phyloP scores from a whole-genome alignment of 495 filamentous ascomycete genomes.

The Bacidia gigantensis region DNA sequence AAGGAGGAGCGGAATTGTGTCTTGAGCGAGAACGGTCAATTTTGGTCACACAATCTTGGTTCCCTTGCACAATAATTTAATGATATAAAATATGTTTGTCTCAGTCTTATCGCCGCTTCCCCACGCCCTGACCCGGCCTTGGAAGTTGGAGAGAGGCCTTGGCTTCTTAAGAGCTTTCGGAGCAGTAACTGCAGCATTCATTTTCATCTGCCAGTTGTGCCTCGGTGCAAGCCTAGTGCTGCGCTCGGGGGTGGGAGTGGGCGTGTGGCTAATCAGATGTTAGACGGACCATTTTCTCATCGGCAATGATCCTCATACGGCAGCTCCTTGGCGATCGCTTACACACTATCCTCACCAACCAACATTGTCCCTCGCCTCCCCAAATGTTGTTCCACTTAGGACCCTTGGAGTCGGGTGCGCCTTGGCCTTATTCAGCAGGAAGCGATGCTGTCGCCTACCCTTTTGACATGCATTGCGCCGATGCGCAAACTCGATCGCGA shows the following conservation, averaged over 20 bases:
- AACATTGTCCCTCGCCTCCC: not conserved
- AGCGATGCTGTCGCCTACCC: not conserved
- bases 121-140: not conserved
- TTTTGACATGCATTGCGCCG: not conserved
- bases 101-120: not conserved
- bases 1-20: too few species aligned
- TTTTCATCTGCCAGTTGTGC: too few species aligned
- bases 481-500: not conserved
- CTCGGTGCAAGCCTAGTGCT: not conserved
- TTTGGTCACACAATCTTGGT: too few species aligned
- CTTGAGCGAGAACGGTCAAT: too few species aligned
- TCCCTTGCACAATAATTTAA: too few species aligned
- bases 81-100: not conserved
- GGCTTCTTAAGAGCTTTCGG: not conserved
- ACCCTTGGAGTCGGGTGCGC: not conserved
- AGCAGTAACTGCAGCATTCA: too few species aligned
- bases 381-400: not conserved
- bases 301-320: slow-evolving; percentile 1
- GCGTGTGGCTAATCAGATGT: not conserved
- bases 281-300: not conserved
- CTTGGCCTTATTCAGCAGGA: not conserved
- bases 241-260: not conserved
- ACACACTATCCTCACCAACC: not conserved
- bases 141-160: not conserved
- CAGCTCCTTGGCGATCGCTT: not conserved